These are phyloP conservation scores for Pythium monospermum DNA, from an alignment of 352 stramenopile genomes.

Conservation along the genomic window DNA sequence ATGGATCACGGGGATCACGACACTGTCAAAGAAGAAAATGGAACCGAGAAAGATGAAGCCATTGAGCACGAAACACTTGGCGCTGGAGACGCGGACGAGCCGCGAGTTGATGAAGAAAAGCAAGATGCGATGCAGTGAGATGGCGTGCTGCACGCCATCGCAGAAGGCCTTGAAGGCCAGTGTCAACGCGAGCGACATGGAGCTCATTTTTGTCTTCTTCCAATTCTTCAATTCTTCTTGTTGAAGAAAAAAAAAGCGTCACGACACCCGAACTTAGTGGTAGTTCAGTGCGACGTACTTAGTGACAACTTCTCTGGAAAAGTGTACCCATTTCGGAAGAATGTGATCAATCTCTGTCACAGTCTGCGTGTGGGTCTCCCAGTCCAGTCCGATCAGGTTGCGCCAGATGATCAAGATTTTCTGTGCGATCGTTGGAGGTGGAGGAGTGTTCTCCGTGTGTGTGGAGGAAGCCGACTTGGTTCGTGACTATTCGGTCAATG, in stretches of 20 bases:
- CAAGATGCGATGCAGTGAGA: conserved; percentile 82
- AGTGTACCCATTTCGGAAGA: no score
- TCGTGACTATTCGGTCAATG: no score
- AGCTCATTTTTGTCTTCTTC: conserved; percentile 1
- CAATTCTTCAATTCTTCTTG: neutral
- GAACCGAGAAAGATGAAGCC: conserved; percentile 85
- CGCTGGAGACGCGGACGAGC: conserved; percentile 80
- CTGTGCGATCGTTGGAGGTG: no score
- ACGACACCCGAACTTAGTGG: conserved; percentile 6
- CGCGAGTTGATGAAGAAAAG: conserved; percentile 83
- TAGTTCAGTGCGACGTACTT: no score
- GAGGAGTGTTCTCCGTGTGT: no score
- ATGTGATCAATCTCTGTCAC: no score
- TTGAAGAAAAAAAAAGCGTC: conserved; percentile 12
- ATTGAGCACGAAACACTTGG: conserved; percentile 89
- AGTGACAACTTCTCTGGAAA: no score
- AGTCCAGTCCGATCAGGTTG: no score
- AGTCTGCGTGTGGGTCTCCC: no score
- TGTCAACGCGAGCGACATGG: conserved; percentile 42
- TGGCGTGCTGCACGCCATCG: conserved; percentile 77
- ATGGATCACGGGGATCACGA: conserved; percentile 84
- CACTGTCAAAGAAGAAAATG: conserved; percentile 86
- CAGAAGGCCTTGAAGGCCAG: conserved; percentile 80
- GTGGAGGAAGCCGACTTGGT: no score
- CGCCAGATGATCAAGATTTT: no score